Evolutionary conservation across 2,329 filamentous ascomycete genomes (phyloP).

Genomic region (Fusarium irregulare): DNA sequence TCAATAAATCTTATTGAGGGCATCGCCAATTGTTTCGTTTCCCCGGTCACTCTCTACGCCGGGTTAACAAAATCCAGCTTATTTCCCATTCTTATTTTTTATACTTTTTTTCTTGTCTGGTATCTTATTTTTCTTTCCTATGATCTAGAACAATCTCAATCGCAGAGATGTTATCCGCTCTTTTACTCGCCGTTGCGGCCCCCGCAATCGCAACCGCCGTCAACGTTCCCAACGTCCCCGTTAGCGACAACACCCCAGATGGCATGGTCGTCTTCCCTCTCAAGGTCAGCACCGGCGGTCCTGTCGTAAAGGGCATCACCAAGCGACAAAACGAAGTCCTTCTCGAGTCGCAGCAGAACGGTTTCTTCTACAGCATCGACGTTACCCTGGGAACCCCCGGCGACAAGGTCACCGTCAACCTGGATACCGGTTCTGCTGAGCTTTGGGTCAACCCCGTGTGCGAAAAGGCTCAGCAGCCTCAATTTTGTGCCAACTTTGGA

Average conservation of each 20-base stretch:
- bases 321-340: conserved; percentile 48
- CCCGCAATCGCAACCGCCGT: conserved; percentile 44
- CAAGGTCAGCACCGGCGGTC: conserved; percentile 44
- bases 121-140: not conserved
- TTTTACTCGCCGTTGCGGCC: conserved; percentile 47
- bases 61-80: conserved; percentile 28
- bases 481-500: conserved; percentile 47
- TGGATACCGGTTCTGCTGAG: conserved; percentile 57
- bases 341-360: conserved; percentile 44
- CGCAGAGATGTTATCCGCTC: conserved; percentile 47
- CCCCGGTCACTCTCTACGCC: conserved; percentile 46
- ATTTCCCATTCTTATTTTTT: not conserved
- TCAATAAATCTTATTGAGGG: conserved; percentile 1
- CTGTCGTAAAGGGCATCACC: conserved; percentile 43
- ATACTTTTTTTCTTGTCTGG: not conserved
- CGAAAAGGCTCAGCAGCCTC: conserved; percentile 45
- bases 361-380: conserved; percentile 55
- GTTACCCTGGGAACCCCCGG: conserved; percentile 53
- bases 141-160: conserved; percentile 3
- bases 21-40: conserved; percentile 10
- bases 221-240: conserved; percentile 14
- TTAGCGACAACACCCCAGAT: conserved; percentile 22
- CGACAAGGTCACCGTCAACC: conserved; percentile 53
- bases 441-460: conserved; percentile 58
- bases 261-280: conserved; percentile 49